Conservation (phyloP, 768 basidiomycete genomes). For the Hemileccinum rubropunctum region DNA sequence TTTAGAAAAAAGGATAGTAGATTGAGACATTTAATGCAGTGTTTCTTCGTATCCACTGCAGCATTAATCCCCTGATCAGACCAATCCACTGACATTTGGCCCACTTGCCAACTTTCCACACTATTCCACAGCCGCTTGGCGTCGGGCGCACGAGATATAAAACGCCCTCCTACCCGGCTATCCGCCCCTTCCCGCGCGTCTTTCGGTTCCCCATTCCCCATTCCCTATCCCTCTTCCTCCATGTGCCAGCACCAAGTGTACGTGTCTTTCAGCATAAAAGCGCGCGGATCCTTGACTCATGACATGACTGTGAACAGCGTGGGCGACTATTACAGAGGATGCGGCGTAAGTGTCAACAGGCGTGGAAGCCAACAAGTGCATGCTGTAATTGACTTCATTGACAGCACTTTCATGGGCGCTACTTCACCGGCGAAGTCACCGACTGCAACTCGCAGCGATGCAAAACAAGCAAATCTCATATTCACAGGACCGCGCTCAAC, state of each 20-base stretch:
- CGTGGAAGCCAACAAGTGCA: not conserved
- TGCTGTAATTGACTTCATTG: constrained; percentile 5
- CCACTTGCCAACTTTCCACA: constrained; percentile 12
- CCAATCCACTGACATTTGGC: not conserved
- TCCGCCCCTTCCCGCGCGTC: not conserved
- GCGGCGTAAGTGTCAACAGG: constrained; percentile 27
- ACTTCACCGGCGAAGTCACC: constrained; percentile 31
- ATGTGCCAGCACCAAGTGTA: constrained; percentile 40
- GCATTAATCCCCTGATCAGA: too few relatives aligned
- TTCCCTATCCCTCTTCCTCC: not conserved
- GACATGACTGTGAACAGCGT: constrained; percentile 22
- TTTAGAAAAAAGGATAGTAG: not conserved
- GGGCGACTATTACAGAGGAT: constrained; percentile 37
- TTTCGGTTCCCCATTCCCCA: not conserved
- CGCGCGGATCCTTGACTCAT: not conserved
- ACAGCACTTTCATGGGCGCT: constrained; percentile 39
- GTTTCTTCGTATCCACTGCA: too few relatives aligned
- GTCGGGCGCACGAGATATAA: constrained; percentile 10
- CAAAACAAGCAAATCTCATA: constrained; percentile 35
- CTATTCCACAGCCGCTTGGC: constrained; percentile 13
- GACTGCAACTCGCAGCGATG: constrained; percentile 32
- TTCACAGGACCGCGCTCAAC: constrained; percentile 34
- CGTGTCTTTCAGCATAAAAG: not conserved
- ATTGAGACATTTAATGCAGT: not conserved
- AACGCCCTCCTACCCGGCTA: not conserved